These are phyloP conservation scores for Alternaria brassicicola DNA, from an alignment of 2,329 filamentous ascomycete genomes.

Conservation along the genomic window DNA sequence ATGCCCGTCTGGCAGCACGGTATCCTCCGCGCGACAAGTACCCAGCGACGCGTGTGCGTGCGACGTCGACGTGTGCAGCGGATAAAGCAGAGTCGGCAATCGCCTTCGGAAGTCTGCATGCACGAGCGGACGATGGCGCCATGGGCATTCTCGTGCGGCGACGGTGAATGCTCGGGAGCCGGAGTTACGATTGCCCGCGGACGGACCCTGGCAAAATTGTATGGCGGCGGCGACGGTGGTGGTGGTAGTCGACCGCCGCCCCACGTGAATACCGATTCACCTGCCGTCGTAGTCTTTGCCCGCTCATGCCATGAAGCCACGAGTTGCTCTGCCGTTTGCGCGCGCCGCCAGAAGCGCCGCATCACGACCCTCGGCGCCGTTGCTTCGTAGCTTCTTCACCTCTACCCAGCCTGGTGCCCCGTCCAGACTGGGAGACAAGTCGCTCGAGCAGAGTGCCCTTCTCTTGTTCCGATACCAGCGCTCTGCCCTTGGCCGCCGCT, in stretches of 20 bases:
- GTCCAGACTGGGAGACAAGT: conserved; percentile 8
- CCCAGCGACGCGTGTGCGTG: not conserved
- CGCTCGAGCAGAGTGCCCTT: conserved; percentile 24
- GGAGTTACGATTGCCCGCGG: conserved; percentile 6
- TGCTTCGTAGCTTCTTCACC: conserved; percentile 40
- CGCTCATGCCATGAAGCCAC: conserved; percentile 34
- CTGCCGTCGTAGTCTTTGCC: not conserved
- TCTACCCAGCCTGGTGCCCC: conserved; percentile 18
- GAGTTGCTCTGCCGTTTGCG: conserved; percentile 30
- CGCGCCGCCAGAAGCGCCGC: conserved; percentile 18
- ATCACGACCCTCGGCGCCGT: conserved; percentile 18
- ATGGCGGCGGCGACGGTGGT: conserved; percentile 10
- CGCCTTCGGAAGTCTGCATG: not conserved
- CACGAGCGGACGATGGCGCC: not conserved
- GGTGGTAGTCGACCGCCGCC: conserved; percentile 10
- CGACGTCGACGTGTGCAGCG: not conserved
- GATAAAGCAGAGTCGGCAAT: not conserved
- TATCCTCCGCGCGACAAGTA: not conserved
- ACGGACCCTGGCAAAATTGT: conserved; percentile 10
- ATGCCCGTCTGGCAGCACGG: not conserved
- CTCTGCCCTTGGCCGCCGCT: conserved; percentile 31
- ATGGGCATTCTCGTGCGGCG: conserved; percentile 1
- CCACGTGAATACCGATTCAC: conserved; percentile 20
- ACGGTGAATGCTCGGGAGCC: not conserved
- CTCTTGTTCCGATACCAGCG: conserved; percentile 26